Conservation (phyloP, 2,329 filamentous ascomycete genomes). For the Xylaria sp. region DNA sequence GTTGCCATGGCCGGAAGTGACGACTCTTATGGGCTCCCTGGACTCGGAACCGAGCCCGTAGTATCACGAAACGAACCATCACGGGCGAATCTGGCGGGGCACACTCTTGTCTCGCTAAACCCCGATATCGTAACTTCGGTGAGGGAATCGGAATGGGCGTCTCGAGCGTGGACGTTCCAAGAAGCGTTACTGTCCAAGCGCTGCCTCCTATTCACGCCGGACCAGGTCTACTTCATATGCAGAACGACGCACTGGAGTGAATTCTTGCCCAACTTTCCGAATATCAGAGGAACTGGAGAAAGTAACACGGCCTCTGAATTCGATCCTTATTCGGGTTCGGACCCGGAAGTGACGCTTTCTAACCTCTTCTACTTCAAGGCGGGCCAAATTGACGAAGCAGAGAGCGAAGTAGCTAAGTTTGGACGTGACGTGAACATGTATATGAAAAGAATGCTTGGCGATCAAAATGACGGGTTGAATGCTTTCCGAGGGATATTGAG, state of each 20-base stretch:
- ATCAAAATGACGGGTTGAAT: constrained; percentile 23
- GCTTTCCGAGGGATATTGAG: constrained; percentile 23
- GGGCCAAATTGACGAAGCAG: constrained; percentile 2
- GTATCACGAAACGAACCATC: constrained; percentile 17
- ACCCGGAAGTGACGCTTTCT: constrained; percentile 12
- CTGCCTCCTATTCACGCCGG: constrained; percentile 22
- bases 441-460: constrained; percentile 6
- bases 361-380: constrained; percentile 17
- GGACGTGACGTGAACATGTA: constrained; percentile 18
- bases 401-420: background rate
- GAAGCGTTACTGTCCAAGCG: constrained; percentile 16
- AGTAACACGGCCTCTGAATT: background rate
- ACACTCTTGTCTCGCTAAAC: constrained; percentile 11
- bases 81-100: constrained; percentile 10
- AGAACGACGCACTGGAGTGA: constrained; percentile 21
- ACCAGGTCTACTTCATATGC: constrained; percentile 23
- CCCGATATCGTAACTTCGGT: constrained; percentile 15
- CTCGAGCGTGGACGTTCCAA: constrained; percentile 21
- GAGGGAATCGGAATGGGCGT: constrained; percentile 12
- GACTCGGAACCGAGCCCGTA: constrained; percentile 5
- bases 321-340: constrained; percentile 7
- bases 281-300: background rate
- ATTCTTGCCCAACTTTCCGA: constrained; percentile 7
- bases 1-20: constrained; percentile 22
- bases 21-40: constrained; percentile 11